These are phyloP conservation scores for Brassica juncea DNA, from an alignment of 345 rosid species.

Conservation along the genomic window DNA sequence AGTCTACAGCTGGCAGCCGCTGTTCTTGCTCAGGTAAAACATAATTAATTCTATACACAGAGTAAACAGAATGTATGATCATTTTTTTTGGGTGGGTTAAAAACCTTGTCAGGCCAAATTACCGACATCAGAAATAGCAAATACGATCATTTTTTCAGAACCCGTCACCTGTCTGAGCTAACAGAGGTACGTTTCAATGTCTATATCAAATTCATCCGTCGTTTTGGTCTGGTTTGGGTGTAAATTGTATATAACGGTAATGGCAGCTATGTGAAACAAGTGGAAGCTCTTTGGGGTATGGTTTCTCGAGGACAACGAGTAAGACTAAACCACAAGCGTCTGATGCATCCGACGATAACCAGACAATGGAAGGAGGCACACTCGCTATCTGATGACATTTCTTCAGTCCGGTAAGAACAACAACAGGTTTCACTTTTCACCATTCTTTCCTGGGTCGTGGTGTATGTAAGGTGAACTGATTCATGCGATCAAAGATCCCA, in stretches of 20 bases:
- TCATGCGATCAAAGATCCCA: slow-evolving; percentile 4
- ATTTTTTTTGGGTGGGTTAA: slow-evolving; percentile 1
- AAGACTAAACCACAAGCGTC: slow-evolving; percentile 54
- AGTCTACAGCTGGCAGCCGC: slow-evolving; percentile 98
- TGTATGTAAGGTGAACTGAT: neutral
- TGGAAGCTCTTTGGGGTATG: slow-evolving; percentile 97
- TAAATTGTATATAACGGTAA: neutral
- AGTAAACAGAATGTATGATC: slow-evolving; percentile 11
- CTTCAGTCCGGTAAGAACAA: neutral
- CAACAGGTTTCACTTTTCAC: neutral
- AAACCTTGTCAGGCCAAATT: slow-evolving; percentile 65
- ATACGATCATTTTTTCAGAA: slow-evolving; percentile 89
- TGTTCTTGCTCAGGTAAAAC: slow-evolving; percentile 90
- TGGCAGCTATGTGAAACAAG: slow-evolving; percentile 77
- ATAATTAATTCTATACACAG: neutral
- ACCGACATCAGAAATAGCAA: slow-evolving; percentile 83
- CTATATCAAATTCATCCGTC: neutral
- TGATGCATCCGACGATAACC: slow-evolving; percentile 74
- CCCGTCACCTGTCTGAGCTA: slow-evolving; percentile 91
- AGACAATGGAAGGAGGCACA: slow-evolving; percentile 68
- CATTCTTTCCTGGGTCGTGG: neutral
- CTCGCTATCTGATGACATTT: slow-evolving; percentile 56
- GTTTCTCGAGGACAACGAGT: slow-evolving; percentile 67
- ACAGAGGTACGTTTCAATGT: slow-evolving; percentile 58
- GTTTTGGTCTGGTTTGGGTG: neutral